These are phyloP conservation scores for Rhodotorula kratochvilovae DNA, from an alignment of 768 basidiomycete genomes.

Conservation along the genomic window DNA sequence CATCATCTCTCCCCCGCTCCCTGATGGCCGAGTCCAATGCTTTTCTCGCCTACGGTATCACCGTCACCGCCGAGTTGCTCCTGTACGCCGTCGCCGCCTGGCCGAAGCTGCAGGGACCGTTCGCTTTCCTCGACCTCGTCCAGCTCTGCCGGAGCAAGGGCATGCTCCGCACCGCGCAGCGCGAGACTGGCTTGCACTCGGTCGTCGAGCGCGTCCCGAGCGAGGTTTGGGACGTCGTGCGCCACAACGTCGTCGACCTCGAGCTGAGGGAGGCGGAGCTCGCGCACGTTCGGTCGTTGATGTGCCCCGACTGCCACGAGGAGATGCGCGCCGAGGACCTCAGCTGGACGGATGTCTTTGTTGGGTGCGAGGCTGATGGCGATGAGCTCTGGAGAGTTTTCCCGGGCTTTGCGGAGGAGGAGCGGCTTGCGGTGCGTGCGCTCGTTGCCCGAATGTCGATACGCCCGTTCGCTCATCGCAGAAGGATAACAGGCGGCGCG, in stretches of 20 bases:
- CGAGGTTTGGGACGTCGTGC: neutral
- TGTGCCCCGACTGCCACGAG: too few relatives aligned
- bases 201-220: neutral
- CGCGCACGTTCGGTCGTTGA: neutral
- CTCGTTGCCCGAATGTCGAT: too few relatives aligned
- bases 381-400: too few relatives aligned
- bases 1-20: too few relatives aligned
- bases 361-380: neutral
- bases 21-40: too few relatives aligned
- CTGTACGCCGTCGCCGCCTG: neutral
- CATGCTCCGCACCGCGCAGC: neutral
- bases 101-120: neutral
- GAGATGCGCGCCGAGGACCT: too few relatives aligned
- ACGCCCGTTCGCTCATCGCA: too few relatives aligned
- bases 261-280: neutral
- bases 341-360: neutral
- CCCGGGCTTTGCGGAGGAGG: too few relatives aligned
- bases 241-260: neutral
- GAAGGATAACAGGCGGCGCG: too few relatives aligned
- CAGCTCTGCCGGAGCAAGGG: neutral
- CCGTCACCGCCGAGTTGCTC: slow-evolving; percentile 1
- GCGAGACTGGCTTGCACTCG: neutral
- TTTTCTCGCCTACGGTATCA: neutral
- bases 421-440: too few relatives aligned
- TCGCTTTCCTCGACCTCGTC: slow-evolving; percentile 3